A percentile compares a stretch with the other conserved stretches of the same genome.
Evolutionary conservation across 495 filamentous ascomycete species (phyloP).

Genomic region (Penicillium salamii): DNA sequence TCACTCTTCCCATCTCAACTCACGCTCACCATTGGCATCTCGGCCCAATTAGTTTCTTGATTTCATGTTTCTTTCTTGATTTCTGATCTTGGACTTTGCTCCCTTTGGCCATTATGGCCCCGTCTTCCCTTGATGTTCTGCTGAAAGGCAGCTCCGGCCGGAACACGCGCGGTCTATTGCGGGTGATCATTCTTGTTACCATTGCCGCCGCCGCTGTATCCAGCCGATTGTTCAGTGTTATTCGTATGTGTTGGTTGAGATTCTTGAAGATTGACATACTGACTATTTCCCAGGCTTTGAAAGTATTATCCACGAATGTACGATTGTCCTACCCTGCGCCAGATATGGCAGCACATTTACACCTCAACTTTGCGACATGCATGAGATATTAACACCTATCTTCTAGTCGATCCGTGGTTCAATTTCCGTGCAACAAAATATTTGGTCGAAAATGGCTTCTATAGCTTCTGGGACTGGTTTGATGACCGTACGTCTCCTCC

Average conservation of each 20-base stretch:
- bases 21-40: constrained; percentile 25
- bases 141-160: constrained; percentile 64
- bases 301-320: constrained; percentile 99
- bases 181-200: constrained; percentile 85
- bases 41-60: constrained; percentile 36
- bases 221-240: constrained; percentile 96
- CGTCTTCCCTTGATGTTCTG: constrained; percentile 52
- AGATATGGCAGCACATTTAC: constrained; percentile 8
- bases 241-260: constrained; percentile 61
- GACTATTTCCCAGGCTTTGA: constrained; percentile 71
- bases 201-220: constrained; percentile 92
- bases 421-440: constrained; percentile 99
- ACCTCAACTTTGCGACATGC: too few relatives aligned
- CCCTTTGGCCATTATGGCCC: constrained; percentile 52
- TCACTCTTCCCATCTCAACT: constrained; percentile 28
- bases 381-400: constrained; percentile 20
- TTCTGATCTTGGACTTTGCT: constrained; percentile 30
- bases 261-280: background rate
- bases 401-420: constrained; percentile 98
- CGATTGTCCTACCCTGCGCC: constrained; percentile 34
- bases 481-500: constrained; percentile 73
- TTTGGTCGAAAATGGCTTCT: constrained; percentile 92
- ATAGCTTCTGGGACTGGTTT: constrained; percentile 99
- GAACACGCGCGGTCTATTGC: constrained; percentile 81
- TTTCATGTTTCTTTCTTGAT: constrained; percentile 29